Evolutionary conservation across 352 stramenopile genomes (phyloP).

Genomic region (Peronospora belbahrii): DNA sequence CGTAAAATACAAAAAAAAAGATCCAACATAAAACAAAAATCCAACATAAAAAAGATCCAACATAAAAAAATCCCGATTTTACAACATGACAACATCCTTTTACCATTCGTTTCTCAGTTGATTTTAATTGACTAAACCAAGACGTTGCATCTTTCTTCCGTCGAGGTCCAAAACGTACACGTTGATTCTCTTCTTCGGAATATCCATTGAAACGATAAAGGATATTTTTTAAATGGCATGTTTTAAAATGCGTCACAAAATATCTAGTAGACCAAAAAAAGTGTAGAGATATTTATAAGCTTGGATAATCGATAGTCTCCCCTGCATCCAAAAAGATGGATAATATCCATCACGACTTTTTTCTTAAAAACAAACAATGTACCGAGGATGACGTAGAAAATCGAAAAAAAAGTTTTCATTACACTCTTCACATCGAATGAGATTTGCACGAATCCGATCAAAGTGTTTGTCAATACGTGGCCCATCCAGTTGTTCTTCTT

Average conservation of each 20-base stretch:
- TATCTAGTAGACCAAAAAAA: conserved; percentile 31
- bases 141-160: conserved; percentile 59
- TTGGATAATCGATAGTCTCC: no score
- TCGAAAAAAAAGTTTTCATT: conserved; percentile 81
- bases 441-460: conserved; percentile 49
- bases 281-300: no score
- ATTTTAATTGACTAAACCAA: conserved; percentile 77
- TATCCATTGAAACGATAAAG: conserved; percentile 71
- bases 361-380: conserved; percentile 1
- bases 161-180: conserved; percentile 57
- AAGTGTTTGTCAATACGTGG: conserved; percentile 57
- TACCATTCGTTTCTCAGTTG: conserved; percentile 79
- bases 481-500: background rate
- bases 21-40: background rate
- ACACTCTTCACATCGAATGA: conserved; percentile 74
- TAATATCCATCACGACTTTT: no score
- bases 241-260: conserved; percentile 79
- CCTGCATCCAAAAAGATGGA: no score
- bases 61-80: background rate
- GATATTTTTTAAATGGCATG: conserved; percentile 69
- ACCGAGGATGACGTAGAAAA: conserved; percentile 65
- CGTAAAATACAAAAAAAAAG: no score
- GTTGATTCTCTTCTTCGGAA: conserved; percentile 69
- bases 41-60: background rate
- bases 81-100: no score